Evolutionary conservation across 345 rosid genomes (phyloP), one percentile per base, ranked within the genome.

Genomic region (Punica granatum): DNA sequence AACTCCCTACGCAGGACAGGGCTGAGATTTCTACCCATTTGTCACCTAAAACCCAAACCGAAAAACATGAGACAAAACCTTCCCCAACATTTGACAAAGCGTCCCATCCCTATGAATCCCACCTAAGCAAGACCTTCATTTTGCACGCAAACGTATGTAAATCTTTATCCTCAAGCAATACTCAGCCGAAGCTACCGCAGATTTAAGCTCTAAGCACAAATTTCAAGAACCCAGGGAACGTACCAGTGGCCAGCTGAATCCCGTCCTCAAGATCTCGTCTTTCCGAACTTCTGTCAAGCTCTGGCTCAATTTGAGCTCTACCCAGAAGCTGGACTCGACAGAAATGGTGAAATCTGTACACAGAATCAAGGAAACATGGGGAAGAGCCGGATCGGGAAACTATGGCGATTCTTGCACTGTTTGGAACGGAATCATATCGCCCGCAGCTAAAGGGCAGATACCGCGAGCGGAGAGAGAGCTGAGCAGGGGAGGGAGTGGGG

Each of bases 1-100:
- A 95, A 67, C 74, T 92, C 97, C 72, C 76, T 77, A 44, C 80
- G 82, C 72, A 95, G 77, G 9, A 84, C 75, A 0, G 98, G 86
- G 74, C 85, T 87, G 30, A 92, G 84, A 85, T 73, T 73, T 59
- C 65, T 64, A 23, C 72, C 76, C 76, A 73, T 73, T 31, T 46
- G 14, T 26, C 60, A 14, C 63, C 67, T 63, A 64, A 60, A n/a
- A 32, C 43, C 39, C 60, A 63, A 26, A 28, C 4, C 31, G 3
- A 63, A 63, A 34, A 19, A 37, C 28, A 28, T 34, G 15, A 16
- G 25, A 31, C 42, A 8, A 35, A 26, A 56, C 25, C 61, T 56
- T 56, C 5, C 13, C 61, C 61, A 28, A 28, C 18, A 26, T 56
- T 25, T 7, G 13, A 3, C 15, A 56, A 56, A 13, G 0, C 35